Base-by-base conservation (phyloP, 2,329 filamentous ascomycete genomes). In the Cadophora sp. region DNA sequence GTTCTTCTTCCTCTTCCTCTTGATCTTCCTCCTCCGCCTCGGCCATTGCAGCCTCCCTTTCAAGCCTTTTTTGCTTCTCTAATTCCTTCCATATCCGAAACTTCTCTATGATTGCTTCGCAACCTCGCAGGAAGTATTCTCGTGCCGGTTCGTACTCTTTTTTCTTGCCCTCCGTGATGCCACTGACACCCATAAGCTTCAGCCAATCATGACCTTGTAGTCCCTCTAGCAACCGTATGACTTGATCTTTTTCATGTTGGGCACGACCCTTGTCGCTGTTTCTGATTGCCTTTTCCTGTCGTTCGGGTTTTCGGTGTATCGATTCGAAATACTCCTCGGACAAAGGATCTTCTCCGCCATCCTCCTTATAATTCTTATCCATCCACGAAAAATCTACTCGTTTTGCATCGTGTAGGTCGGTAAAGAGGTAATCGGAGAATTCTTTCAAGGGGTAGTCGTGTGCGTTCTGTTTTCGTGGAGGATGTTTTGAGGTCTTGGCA, bases 201-300 rank as follows among this genome's bases (percentile, higher is more conserved):
- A 97, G 84, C 96, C 96, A 99, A 79, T 98, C 96, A 67, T 92
- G 93, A 2, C 95, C 92, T 77, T 93, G 91, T 0, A 99, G 85
- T 22, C 93, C 93, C 64, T 96, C 93, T 7, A 97, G 84, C 19
- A 91, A 79, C 40, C 88, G 84, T 64, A 88, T 85, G 50, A 91
- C 86, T 73, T 89, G 87, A 69, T 90, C 87, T 72, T 85, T 88
- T 73, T 91, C 88, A 81, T 91, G 88, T 73, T 90, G 87, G 19
- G 88, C 88, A 11, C 87, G 84, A 14, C 87, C 87, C 75, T 86
- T 89, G 75, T 91, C 88, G 0, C 86, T 83, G 71, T 91, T 91
- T 37, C 88, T 83, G 59, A 90, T 88, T 1, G 86, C 87, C 65
- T 85, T 85, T 76, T 91, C 88, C 60, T 87, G 77, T 27, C 88